These are phyloP conservation scores for Zymoseptoria ardabiliae DNA, from an alignment of 2,329 filamentous ascomycete genomes.

Conservation along the genomic window DNA sequence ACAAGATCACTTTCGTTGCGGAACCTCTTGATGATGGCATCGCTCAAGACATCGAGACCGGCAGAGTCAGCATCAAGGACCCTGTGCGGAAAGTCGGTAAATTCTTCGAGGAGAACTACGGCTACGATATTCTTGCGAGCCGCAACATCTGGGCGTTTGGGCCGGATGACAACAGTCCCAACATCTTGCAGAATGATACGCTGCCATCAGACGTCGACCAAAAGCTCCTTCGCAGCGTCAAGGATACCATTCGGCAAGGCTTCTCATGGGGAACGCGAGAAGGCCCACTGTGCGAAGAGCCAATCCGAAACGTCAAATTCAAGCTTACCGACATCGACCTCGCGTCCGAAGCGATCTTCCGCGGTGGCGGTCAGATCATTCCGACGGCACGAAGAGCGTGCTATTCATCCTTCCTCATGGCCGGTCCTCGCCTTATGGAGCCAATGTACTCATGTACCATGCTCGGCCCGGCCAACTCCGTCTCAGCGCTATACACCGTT, in stretches of 20 bases:
- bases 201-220: conserved; percentile 91
- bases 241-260: conserved; percentile 88
- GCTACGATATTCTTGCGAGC: conserved; percentile 90
- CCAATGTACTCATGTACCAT: conserved; percentile 89
- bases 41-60: conserved; percentile 86
- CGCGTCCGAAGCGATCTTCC: conserved; percentile 84
- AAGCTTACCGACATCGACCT: conserved; percentile 85
- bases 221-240: conserved; percentile 75
- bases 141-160: conserved; percentile 98
- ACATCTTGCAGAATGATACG: conserved; percentile 95
- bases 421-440: conserved; percentile 92
- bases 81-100: conserved; percentile 88
- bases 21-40: conserved; percentile 94
- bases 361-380: conserved; percentile 94
- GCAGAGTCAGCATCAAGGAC: conserved; percentile 84
- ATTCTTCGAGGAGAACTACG: conserved; percentile 95
- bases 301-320: conserved; percentile 97
- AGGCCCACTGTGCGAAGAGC: conserved; percentile 95
- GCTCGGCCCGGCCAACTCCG: conserved; percentile 83
- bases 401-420: conserved; percentile 96
- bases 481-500: conserved; percentile 84
- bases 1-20: conserved; percentile 97
- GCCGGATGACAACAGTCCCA: conserved; percentile 87
- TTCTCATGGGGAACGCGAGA: conserved; percentile 96
- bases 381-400: conserved; percentile 86